Conservation (phyloP, 352 stramenopile genomes). For the Phytophthora pluvialis region DNA sequence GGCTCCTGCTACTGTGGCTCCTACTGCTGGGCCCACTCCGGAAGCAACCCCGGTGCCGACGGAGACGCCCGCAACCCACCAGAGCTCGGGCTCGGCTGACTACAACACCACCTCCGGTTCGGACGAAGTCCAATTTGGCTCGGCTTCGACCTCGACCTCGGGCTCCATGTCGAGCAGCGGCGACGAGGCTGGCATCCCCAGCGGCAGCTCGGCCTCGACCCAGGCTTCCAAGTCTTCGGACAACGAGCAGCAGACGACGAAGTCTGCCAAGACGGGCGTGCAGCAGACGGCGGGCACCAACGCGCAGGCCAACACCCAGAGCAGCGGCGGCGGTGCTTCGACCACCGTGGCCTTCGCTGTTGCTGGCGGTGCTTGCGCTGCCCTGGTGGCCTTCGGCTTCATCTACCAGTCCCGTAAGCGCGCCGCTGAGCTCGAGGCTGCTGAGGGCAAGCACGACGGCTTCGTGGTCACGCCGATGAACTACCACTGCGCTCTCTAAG, state of each 20-base stretch:
- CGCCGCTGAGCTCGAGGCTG: slow-evolving; percentile 55
- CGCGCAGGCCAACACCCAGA: slow-evolving; percentile 54
- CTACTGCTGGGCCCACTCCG: slow-evolving; percentile 13
- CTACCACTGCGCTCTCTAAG: slow-evolving; percentile 62
- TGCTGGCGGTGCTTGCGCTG: slow-evolving; percentile 39
- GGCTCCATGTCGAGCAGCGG: slow-evolving; percentile 18
- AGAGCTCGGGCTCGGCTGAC: slow-evolving; percentile 25
- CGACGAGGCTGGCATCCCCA: slow-evolving; percentile 25
- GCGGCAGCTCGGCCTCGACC: slow-evolving; percentile 11
- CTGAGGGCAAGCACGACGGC: slow-evolving; percentile 59
- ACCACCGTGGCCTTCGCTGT: slow-evolving; percentile 38
- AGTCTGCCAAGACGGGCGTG: slow-evolving; percentile 24
- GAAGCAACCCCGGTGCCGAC: slow-evolving; percentile 20
- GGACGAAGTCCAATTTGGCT: slow-evolving; percentile 11
- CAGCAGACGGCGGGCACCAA: slow-evolving; percentile 18
- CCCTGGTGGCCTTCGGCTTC: slow-evolving; percentile 73
- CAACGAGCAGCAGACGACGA: slow-evolving; percentile 21
- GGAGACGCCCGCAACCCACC: slow-evolving; percentile 23
- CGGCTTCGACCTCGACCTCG: slow-evolving; percentile 22
- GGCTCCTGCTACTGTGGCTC: slow-evolving; percentile 7
- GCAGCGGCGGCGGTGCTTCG: background rate
- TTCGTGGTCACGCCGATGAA: slow-evolving; percentile 59
- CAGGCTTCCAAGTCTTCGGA: slow-evolving; percentile 26
- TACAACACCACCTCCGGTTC: slow-evolving; percentile 28
- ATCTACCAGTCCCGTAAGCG: slow-evolving; percentile 82